Conservation (phyloP, 1,139 yeast species). For the Blastobotrys capitulatus region DNA sequence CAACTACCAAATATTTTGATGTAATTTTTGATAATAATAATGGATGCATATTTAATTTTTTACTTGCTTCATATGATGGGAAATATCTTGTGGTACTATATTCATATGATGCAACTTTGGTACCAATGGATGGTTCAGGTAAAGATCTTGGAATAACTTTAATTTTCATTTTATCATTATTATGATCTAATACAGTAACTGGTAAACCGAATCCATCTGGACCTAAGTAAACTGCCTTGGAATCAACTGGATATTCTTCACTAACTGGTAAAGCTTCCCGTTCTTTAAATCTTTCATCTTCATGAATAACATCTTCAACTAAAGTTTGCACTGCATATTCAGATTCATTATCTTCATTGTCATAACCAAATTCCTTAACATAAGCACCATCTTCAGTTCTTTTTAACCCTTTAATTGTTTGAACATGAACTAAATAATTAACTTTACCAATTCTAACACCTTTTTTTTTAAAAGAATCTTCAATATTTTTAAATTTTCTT, state of each 20-base stretch:
- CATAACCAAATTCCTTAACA: conserved; percentile 51
- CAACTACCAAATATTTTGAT: conserved; percentile 59
- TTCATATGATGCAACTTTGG: conserved; percentile 54
- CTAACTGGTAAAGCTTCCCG: conserved; percentile 72
- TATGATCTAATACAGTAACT: conserved; percentile 60
- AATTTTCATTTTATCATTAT: conserved; percentile 34
- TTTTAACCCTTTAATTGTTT: conserved; percentile 72
- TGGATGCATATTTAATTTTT: conserved; percentile 52
- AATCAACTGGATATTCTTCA: conserved; percentile 72
- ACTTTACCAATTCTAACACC: conserved; percentile 57
- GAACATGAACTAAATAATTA: conserved; percentile 58
- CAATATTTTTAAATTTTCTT: conserved; percentile 31
- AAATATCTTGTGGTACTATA: conserved; percentile 50
- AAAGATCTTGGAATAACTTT: conserved; percentile 25
- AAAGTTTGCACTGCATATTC: conserved; percentile 68
- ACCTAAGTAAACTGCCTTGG: conserved; percentile 78
- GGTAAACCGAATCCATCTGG: conserved; percentile 87
- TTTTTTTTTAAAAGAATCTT: conserved; percentile 40
- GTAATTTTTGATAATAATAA: conserved; percentile 72
- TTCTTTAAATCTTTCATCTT: conserved; percentile 69
- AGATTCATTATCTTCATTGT: conserved; percentile 25
- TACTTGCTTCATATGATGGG: conserved; percentile 64
- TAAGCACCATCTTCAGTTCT: conserved; percentile 71
- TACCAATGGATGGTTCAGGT: conserved; percentile 34
- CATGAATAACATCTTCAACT: conserved; percentile 67